These are phyloP conservation scores for Talinum fruticosum DNA, from an alignment of 148 eudicot species.

Conservation along the genomic window DNA sequence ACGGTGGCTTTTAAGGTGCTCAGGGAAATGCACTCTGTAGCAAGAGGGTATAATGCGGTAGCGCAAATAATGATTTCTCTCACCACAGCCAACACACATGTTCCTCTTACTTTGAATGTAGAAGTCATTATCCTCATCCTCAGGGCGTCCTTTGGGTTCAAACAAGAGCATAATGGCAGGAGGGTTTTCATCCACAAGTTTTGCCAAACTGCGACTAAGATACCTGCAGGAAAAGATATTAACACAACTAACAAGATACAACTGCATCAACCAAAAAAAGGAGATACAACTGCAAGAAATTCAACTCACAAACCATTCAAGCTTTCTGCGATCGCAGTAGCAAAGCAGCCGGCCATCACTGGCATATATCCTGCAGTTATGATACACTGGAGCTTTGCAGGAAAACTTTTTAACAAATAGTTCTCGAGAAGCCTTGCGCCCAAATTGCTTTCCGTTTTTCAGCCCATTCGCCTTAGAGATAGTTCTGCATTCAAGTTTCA, in stretches of 20 bases:
- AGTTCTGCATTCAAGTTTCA: constrained; percentile 38
- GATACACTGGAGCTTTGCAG: constrained; percentile 96
- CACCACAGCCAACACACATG: constrained; percentile 97
- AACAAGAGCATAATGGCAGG: constrained; percentile 86
- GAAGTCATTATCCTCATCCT: constrained; percentile 92
- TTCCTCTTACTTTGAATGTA: constrained; percentile 94
- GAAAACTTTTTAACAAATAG: constrained; percentile 92
- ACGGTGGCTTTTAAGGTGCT: constrained; percentile 95
- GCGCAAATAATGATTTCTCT: constrained; percentile 84
- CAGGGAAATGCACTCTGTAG: constrained; percentile 97
- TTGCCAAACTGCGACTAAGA: constrained; percentile 68
- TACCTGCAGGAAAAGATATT: constrained; percentile 49
- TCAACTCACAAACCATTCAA: constrained; percentile 72
- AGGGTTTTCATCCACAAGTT: constrained; percentile 86
- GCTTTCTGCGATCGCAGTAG: constrained; percentile 90
- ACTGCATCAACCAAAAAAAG: neutral
- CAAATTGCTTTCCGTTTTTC: constrained; percentile 47
- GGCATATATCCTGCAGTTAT: constrained; percentile 95
- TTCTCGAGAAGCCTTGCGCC: constrained; percentile 68
- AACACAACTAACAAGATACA: neutral
- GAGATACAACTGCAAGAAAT: neutral
- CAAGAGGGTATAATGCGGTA: constrained; percentile 97
- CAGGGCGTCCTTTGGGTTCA: constrained; percentile 98
- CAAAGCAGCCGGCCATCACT: constrained; percentile 90
- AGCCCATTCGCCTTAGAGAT: constrained; percentile 44